Conservation (phyloP, 768 basidiomycete genomes). For the Epithele typhae region DNA sequence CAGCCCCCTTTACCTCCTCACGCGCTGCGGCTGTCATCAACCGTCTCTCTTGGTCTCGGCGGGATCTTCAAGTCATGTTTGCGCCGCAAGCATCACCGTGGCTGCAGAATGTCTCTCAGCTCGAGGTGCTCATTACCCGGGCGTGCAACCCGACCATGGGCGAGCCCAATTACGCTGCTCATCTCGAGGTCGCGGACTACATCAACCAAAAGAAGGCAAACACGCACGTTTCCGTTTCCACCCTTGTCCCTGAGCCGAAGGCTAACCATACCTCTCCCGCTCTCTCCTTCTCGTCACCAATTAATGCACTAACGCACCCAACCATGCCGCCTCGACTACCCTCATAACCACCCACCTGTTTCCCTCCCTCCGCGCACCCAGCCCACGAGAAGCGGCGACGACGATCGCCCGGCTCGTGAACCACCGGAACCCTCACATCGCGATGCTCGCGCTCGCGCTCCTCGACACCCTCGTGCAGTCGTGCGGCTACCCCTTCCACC, state of each 20-base stretch:
- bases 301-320: not conserved
- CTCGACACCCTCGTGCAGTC: constrained; percentile 91
- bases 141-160: constrained; percentile 83
- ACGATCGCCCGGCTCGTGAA: constrained; percentile 80
- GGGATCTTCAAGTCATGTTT: not conserved
- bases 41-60: too few relatives aligned
- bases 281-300: not conserved
- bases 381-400: constrained; percentile 91
- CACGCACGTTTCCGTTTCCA: constrained; percentile 54
- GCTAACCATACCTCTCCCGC: not conserved
- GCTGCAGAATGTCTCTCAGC: constrained; percentile 12
- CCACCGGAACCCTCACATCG: constrained; percentile 89
- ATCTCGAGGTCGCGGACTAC: constrained; percentile 91
- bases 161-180: constrained; percentile 88
- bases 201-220: constrained; percentile 97
- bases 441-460: constrained; percentile 79
- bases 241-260: not conserved
- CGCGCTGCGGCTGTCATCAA: too few relatives aligned
- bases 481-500: constrained; percentile 96
- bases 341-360: not conserved
- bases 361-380: constrained; percentile 25
- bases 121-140: constrained; percentile 62
- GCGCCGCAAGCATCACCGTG: constrained; percentile 5
- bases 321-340: not conserved
- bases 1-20: not conserved